Conservation (phyloP, 1,284 basidiomycete species). For the Tilletia setariae region DNA sequence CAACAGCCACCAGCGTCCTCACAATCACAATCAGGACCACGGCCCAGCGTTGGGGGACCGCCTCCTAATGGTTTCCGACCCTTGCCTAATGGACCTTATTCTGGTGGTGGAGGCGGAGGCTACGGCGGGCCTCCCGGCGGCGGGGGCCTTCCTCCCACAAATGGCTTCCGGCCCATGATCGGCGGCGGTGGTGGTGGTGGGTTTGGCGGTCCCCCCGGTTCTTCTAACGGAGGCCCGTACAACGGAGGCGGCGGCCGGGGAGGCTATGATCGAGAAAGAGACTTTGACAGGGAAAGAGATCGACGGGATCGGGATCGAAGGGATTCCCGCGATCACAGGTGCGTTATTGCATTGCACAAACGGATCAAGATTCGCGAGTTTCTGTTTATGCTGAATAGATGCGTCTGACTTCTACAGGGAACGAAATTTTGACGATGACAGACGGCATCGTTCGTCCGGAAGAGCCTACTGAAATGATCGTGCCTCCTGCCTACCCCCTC, state of each 20-base stretch:
- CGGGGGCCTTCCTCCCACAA: not conserved
- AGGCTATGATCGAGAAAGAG: constrained; percentile 31
- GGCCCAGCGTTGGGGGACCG: not conserved
- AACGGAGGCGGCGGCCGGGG: constrained; percentile 16
- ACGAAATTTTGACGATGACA: constrained; percentile 4
- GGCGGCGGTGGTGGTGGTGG: constrained; percentile 21
- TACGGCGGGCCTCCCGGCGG: too few species aligned
- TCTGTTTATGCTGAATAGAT: not conserved
- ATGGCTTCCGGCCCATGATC: constrained; percentile 4
- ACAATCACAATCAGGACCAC: not conserved
- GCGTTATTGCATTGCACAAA: not conserved
- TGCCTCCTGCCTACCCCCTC: not conserved
- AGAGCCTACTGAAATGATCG: not conserved
- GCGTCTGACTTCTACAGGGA: not conserved
- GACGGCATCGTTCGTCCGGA: constrained; percentile 8
- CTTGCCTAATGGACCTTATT: not conserved
- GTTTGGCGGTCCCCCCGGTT: not conserved
- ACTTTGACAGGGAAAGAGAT: constrained; percentile 32
- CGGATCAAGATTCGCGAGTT: not conserved
- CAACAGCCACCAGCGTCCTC: constrained; percentile 2
- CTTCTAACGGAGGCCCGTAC: constrained; percentile 19
- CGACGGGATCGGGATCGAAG: constrained; percentile 33
- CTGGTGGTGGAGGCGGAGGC: not conserved
- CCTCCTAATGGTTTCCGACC: constrained; percentile 3
- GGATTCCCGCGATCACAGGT: constrained; percentile 30